Conservation (phyloP, 495 filamentous ascomycete genomes). For the Pyronema omphalodes region DNA sequence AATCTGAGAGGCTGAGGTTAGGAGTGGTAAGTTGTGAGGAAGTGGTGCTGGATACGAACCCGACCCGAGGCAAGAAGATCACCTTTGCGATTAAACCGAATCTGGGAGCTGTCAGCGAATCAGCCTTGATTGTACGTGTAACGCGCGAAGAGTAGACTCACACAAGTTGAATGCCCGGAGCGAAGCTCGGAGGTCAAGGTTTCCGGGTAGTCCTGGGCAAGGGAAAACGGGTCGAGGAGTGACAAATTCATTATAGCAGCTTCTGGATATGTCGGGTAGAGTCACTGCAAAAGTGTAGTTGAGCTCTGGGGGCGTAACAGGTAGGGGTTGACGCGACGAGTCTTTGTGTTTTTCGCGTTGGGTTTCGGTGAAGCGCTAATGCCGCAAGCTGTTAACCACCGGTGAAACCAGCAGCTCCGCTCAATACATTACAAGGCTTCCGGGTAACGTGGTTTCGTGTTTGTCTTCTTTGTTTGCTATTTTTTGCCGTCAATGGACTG, state of each 20-base stretch:
- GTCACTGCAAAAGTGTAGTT: background rate
- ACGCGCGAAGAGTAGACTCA: slow-evolving; percentile 1
- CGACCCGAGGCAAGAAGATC: slow-evolving; percentile 87
- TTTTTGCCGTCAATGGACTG: too few relatives aligned
- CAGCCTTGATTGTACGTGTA: slow-evolving; percentile 11
- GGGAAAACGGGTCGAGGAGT: slow-evolving; percentile 60
- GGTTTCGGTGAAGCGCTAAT: too few relatives aligned
- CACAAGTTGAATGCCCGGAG: slow-evolving; percentile 41
- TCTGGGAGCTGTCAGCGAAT: slow-evolving; percentile 42
- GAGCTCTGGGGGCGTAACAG: too few relatives aligned
- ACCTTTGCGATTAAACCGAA: slow-evolving; percentile 85
- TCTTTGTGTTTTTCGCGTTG: too few relatives aligned
- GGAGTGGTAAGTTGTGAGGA: background rate
- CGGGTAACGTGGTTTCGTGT: too few relatives aligned
- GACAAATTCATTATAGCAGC: slow-evolving; percentile 50
- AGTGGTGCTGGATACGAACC: slow-evolving; percentile 29
- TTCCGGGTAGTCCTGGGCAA: slow-evolving; percentile 91
- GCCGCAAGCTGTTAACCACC: too few relatives aligned
- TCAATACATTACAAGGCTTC: too few relatives aligned
- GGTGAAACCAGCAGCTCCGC: too few relatives aligned
- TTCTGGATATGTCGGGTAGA: background rate
- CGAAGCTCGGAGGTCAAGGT: slow-evolving; percentile 68
- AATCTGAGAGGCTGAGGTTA: slow-evolving; percentile 29
- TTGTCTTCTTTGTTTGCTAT: too few relatives aligned
- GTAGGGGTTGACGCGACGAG: too few relatives aligned